Conservation (phyloP, 164 flowering plant genomes). For the Sextonia rubra region DNA sequence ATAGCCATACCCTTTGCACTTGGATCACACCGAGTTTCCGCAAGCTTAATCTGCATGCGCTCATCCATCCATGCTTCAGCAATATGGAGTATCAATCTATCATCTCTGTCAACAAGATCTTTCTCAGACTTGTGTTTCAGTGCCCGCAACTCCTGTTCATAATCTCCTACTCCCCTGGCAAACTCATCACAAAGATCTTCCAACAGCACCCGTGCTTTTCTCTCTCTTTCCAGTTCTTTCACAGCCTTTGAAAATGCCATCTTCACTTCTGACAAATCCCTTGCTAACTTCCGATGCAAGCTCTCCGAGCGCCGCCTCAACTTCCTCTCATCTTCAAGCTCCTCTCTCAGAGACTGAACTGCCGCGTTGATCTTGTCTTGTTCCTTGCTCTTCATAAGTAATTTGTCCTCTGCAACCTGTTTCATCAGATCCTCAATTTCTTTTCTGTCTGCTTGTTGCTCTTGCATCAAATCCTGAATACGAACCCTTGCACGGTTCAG, state of each 20-base stretch:
- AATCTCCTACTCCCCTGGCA: conserved; percentile 67
- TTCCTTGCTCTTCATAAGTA: conserved; percentile 49
- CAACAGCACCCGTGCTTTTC: conserved; percentile 45
- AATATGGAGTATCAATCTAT: conserved; percentile 62
- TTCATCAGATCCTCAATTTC: conserved; percentile 59
- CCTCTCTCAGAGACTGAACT: conserved; percentile 50
- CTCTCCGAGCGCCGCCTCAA: conserved; percentile 64
- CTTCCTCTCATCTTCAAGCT: conserved; percentile 71
- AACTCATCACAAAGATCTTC: conserved; percentile 91
- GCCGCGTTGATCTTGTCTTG: conserved; percentile 48
- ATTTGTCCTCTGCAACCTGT: conserved; percentile 59
- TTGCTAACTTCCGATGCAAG: conserved; percentile 58
- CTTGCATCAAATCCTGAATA: conserved; percentile 47
- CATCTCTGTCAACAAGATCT: conserved; percentile 31
- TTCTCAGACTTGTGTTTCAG: conserved; percentile 38
- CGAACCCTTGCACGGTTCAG: conserved; percentile 41
- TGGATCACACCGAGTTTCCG: conserved; percentile 26
- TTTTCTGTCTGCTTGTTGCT: conserved; percentile 40
- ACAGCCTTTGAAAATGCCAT: conserved; percentile 40
- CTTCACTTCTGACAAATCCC: conserved; percentile 59
- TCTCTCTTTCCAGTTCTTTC: conserved; percentile 68
- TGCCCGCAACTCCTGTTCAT: conserved; percentile 51
- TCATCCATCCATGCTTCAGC: conserved; percentile 95
- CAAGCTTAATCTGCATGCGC: conserved; percentile 62
- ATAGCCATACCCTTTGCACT: conserved; percentile 36